phyloP scores from a whole-genome alignment of 2,329 filamentous ascomycete genomes.

The Aspergillus floridensis region DNA sequence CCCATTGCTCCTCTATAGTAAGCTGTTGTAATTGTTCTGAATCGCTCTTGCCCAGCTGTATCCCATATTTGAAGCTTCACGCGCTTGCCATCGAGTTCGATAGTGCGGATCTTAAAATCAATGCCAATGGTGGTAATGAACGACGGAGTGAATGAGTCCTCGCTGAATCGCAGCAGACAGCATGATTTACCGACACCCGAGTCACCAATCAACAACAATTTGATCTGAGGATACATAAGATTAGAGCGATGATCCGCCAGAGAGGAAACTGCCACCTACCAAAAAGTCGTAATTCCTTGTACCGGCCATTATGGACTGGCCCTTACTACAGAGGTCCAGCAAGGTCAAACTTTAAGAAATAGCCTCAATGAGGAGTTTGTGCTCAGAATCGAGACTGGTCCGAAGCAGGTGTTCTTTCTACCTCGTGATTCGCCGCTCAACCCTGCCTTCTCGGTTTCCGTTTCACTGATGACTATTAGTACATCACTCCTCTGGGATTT shows the following conservation, averaged over 20 bases:
- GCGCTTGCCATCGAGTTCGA: constrained; percentile 96
- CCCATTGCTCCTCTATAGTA: constrained; percentile 99
- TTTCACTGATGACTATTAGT: background rate
- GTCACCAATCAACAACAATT: constrained; percentile 93
- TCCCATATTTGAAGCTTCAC: constrained; percentile 99
- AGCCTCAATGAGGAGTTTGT: background rate
- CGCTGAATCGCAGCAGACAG: constrained; percentile 93
- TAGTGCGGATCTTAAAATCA: constrained; percentile 99
- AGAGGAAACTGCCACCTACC: constrained; percentile 55
- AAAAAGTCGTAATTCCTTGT: constrained; percentile 99
- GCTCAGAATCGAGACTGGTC: background rate
- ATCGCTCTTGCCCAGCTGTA: constrained; percentile 95
- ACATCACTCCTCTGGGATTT: background rate
- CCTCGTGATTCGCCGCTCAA: background rate
- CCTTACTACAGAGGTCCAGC: background rate
- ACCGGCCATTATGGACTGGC: constrained; percentile 68
- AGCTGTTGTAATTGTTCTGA: constrained; percentile 96
- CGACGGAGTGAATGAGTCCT: constrained; percentile 94
- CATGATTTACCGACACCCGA: constrained; percentile 96
- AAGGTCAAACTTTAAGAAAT: background rate
- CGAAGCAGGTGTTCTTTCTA: background rate
- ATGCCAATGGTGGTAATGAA: constrained; percentile 99
- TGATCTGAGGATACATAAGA: constrained; percentile 65
- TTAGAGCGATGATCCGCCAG: constrained; percentile 16
- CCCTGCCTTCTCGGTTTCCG: background rate